Base-by-base conservation (phyloP, 805 yeast species). In the Candida ficus region DNA sequence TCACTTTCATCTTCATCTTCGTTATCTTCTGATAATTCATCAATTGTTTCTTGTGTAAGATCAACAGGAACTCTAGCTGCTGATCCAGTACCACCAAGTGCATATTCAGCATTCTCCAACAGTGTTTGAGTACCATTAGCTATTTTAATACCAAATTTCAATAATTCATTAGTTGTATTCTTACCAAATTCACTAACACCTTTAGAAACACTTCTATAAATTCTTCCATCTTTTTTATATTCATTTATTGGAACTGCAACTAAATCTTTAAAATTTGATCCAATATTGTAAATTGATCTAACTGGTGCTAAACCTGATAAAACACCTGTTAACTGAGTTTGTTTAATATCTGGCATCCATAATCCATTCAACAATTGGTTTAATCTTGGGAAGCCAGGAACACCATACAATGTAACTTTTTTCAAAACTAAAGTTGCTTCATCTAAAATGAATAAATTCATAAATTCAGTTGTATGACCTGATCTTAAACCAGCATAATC, bases 341-440 rank as follows among this genome's bases (percentile, higher is more conserved):
- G 70, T 32, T 80, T 78, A 43, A 91, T 85, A 58, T 89, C 95
- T 0, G 96, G 96, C 56, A 81, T 75, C 96, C 97, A 93, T 7
- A 75, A 66, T n/a, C 72, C 76, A 42, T 78, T 78, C 29, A 93
- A 66, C 13, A 71, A 57, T 12, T 56, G 53, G 7, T 77, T 73
- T 12, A 93, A 56, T 26, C 74, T 72, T 1, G 80, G 73, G 50
- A 83, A 76, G 0, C 98, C 97, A 14, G 78, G 67, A 0, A 88
- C 61, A 0, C 98, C 99, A 61, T 83, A 79, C 4, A 90, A 54
- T 1, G 73, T 72, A 2, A 80, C 73, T 14, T 75, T 72, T 44
- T 76, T 75, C 46, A 93, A 63, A 0, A 71, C 68, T 56, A 93
- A 73, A 29, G 75, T 78, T 0, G 97, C 84, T 29, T 89, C 97